These are phyloP conservation scores for Aspergillus alliaceus DNA, from an alignment of 2,329 filamentous ascomycete species.

Conservation along the genomic window DNA sequence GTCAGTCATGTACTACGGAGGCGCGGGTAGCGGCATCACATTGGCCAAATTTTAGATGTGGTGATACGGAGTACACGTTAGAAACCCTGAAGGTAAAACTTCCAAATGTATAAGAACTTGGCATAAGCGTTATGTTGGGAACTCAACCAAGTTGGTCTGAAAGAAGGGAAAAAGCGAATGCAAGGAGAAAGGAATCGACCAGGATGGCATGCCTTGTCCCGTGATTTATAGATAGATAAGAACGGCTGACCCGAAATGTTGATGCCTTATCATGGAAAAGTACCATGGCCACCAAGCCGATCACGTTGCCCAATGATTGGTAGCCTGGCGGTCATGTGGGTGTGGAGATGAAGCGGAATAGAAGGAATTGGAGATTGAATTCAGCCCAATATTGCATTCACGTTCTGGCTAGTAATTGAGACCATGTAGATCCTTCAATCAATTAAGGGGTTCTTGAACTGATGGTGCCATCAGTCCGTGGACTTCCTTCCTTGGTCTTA, in stretches of 20 bases:
- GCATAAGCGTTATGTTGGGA: background rate
- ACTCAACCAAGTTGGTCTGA: background rate
- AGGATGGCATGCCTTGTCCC: background rate
- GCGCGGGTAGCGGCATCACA: background rate
- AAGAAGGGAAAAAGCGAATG: background rate
- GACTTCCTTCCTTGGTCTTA: background rate
- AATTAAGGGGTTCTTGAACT: no score
- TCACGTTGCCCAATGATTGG: conserved; percentile 23
- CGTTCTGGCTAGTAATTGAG: background rate
- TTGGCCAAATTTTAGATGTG: background rate
- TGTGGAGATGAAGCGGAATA: conserved; percentile 8
- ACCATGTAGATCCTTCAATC: background rate
- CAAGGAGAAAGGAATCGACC: background rate
- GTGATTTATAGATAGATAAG: background rate
- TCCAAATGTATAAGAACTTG: background rate
- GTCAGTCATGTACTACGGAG: background rate
- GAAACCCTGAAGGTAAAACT: background rate
- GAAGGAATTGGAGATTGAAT: background rate
- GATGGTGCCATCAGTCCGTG: background rate
- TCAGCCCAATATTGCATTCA: background rate
- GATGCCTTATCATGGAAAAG: background rate
- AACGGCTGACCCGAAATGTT: background rate
- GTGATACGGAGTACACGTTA: background rate
- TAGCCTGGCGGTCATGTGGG: conserved; percentile 13
- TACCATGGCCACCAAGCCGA: conserved; percentile 14